A percentile compares a stretch with the other conserved stretches of the same genome.
Conservation (phyloP, 2,329 filamentous ascomycete genomes). For the Xylariaceae sp. region DNA sequence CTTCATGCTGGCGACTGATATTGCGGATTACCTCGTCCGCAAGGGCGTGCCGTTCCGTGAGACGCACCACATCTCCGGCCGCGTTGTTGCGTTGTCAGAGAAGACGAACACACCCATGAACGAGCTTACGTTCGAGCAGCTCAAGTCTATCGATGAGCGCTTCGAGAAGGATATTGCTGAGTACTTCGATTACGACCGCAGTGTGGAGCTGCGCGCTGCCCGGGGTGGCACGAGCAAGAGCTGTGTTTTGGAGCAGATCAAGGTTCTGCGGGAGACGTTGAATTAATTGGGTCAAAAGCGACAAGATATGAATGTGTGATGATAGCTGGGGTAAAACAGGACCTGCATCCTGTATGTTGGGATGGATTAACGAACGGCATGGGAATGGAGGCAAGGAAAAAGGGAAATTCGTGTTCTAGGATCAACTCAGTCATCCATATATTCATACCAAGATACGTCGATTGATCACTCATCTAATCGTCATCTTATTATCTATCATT, state of each 20-base stretch:
- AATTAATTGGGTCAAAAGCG: neutral
- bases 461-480: neutral
- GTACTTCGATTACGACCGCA: constrained; percentile 76
- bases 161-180: constrained; percentile 55
- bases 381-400: neutral
- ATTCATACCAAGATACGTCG: neutral
- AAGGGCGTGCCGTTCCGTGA: constrained; percentile 76
- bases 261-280: constrained; percentile 41
- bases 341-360: neutral
- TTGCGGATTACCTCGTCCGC: constrained; percentile 62
- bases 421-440: neutral
- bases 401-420: neutral
- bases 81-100: constrained; percentile 67
- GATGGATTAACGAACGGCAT: neutral
- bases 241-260: constrained; percentile 60
- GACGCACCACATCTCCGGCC: constrained; percentile 75
- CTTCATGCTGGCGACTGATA: constrained; percentile 74
- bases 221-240: constrained; percentile 67
- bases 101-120: constrained; percentile 64
- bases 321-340: neutral
- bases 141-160: constrained; percentile 5
- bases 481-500: neutral
- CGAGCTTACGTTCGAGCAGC: constrained; percentile 55
- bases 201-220: constrained; percentile 72
- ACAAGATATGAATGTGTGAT: neutral